These are phyloP conservation scores for Leccinum uliginosum DNA, from an alignment of 768 basidiomycete species.

Conservation along the genomic window DNA sequence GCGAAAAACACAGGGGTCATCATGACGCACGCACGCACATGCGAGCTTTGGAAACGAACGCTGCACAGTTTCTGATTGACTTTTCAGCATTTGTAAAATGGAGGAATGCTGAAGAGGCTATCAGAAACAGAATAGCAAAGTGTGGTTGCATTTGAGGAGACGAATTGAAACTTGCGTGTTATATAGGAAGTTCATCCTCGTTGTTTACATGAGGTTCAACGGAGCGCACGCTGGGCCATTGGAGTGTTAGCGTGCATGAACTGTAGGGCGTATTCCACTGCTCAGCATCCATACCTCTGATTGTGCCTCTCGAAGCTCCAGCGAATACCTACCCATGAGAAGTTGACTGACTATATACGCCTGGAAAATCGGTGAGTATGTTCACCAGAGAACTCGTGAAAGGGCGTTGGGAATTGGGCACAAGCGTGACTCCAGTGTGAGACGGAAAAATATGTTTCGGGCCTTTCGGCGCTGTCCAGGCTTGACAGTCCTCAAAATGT, in stretches of 20 bases:
- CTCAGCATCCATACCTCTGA: neutral
- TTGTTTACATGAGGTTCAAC: neutral
- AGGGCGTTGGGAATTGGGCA: neutral
- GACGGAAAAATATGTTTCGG: neutral
- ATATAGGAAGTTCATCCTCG: slow-evolving; percentile 1
- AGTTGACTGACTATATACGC: neutral
- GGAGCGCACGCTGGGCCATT: neutral
- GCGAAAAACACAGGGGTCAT: neutral
- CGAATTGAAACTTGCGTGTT: neutral
- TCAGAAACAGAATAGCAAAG: neutral
- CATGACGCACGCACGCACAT: neutral
- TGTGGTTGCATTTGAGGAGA: slow-evolving; percentile 4
- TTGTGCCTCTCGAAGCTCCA: neutral
- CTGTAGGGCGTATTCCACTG: neutral
- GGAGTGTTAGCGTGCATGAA: neutral
- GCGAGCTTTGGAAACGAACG: slow-evolving; percentile 1
- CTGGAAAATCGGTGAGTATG: neutral
- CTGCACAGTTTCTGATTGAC: too few species aligned
- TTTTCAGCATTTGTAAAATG: neutral
- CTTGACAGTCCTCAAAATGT: slow-evolving; percentile 14
- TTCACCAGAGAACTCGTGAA: too few species aligned
- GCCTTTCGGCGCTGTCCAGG: neutral
- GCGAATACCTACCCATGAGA: neutral
- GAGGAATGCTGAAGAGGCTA: neutral
- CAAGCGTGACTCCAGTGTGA: neutral